phyloP scores from a whole-genome alignment of 441 rosid genomes.

The Viola pubescens region DNA sequence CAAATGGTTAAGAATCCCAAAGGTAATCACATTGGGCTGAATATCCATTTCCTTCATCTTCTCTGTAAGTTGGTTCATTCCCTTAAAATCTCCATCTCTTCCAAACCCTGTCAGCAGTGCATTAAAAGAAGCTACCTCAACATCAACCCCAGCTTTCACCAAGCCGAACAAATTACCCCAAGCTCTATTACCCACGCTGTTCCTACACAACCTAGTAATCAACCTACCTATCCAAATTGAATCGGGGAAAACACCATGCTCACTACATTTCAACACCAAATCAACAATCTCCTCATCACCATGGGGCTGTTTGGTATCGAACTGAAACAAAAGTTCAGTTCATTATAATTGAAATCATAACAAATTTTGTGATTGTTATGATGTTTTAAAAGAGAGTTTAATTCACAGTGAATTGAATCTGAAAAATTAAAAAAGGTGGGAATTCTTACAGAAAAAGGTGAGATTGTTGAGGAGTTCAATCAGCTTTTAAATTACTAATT shows the following conservation, averaged over 20 bases:
- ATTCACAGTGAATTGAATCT: no score
- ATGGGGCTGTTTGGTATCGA: no score
- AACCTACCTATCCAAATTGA: constrained; percentile 36
- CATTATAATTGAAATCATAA: no score
- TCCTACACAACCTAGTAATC: constrained; percentile 38
- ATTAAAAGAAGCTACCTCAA: constrained; percentile 47
- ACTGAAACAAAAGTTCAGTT: no score
- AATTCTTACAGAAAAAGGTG: no score
- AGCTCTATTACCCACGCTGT: constrained; percentile 31
- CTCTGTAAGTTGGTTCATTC: constrained; percentile 42
- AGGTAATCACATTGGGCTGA: constrained; percentile 47
- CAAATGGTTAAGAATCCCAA: constrained; percentile 50
- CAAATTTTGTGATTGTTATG: no score
- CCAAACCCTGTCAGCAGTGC: constrained; percentile 52
- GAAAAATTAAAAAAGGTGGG: no score
- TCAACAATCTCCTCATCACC: constrained; percentile 30
- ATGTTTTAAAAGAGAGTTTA: no score
- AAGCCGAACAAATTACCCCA: constrained; percentile 40
- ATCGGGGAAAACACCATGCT: constrained; percentile 41
- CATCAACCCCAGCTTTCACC: constrained; percentile 35
- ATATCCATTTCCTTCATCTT: constrained; percentile 52
- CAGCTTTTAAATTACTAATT: no score
- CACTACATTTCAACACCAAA: constrained; percentile 37
- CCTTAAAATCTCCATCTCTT: constrained; percentile 34
- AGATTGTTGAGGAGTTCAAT: no score